Evolutionary conservation across 202 grass and related monocot genomes (phyloP), one percentile per base, ranked within the genome.

Genomic region (Zizania palustris): DNA sequence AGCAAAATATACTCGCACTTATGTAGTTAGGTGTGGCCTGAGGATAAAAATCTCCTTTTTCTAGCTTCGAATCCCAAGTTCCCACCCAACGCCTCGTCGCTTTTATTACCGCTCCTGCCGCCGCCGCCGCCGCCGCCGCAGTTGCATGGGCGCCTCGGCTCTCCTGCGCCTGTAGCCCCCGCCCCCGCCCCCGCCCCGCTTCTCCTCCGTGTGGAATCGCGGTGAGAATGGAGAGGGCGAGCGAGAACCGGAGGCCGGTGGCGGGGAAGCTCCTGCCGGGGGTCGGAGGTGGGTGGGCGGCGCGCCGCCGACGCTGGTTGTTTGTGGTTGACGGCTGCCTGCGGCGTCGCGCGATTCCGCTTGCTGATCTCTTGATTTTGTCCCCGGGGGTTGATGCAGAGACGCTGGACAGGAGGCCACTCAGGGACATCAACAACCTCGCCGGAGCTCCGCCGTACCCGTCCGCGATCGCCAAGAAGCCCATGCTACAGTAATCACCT

Each of bases 361-460:
- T 63, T 86, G 46, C 63, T 73, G n/a, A 58, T 57, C 19, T 75
- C 49, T 34, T 83, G 45, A 62, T 83, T 76, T 58, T 73, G 54
- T 15, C 57, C 35, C 14, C 64, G 49, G 11, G 56, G 58, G n/a
- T 39, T 37, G 65, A 57, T 80, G 63, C 84, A 92, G 91, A 80
- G 39, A 85, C 86, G 89, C 87, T 73, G 69, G 92, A 76, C 68
- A 84, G 94, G 44, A 83, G 76, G 82, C 87, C 87, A 45, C 76
- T 97, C 70, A 77, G 39, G 75, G 87, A 97, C 16, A 88, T 97
- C 77, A 90, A 86, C 68, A 93, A 93, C 80, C 13, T 91, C 33
- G 40, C 72, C 38, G 83, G 75, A 3, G 83, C 44, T 9, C 79
- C 62, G 9, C 84, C 84, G 0, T 51, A 89, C 74, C 83, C 84